A percentile compares a stretch with the other conserved stretches of the same genome.
phyloP scores from a whole-genome alignment of 1,284 basidiomycete genomes.

The Ustilago loliicola region DNA sequence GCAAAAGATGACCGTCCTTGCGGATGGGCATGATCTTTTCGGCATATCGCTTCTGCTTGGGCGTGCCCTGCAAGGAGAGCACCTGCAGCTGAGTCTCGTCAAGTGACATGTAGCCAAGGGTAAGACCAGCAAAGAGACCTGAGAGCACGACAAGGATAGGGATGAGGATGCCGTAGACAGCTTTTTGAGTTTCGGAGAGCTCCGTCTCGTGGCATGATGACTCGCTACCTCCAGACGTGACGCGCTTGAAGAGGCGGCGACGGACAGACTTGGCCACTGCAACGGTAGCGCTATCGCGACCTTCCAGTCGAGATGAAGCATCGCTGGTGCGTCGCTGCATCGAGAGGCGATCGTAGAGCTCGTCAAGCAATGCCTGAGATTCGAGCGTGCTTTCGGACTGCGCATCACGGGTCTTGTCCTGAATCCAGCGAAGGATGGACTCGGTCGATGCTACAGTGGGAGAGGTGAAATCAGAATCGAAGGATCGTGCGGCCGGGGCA shows the following conservation, averaged over 20 bases:
- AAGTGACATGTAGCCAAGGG: conserved; percentile 90
- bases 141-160: conserved; percentile 75
- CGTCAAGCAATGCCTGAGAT: conserved; percentile 30
- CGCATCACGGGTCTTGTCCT: conserved; percentile 9
- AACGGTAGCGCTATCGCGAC: not conserved
- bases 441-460: not conserved
- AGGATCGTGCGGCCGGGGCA: conserved; percentile 19
- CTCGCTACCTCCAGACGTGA: conserved; percentile 12
- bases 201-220: conserved; percentile 23
- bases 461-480: conserved; percentile 6
- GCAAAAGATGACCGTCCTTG: conserved; percentile 72
- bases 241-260: conserved; percentile 43
- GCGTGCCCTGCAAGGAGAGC: conserved; percentile 83
- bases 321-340: conserved; percentile 24
- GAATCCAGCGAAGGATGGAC: conserved; percentile 33
- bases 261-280: conserved; percentile 11
- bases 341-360: conserved; percentile 40
- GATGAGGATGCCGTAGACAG: conserved; percentile 72
- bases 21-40: conserved; percentile 88
- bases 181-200: conserved; percentile 48
- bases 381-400: not conserved
- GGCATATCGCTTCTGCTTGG: conserved; percentile 83
- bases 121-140: conserved; percentile 80
- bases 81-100: conserved; percentile 93
- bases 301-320: not conserved